Base-by-base conservation (phyloP, 108 stramenopile genomes). In the Asterionellopsis glacialis region DNA sequence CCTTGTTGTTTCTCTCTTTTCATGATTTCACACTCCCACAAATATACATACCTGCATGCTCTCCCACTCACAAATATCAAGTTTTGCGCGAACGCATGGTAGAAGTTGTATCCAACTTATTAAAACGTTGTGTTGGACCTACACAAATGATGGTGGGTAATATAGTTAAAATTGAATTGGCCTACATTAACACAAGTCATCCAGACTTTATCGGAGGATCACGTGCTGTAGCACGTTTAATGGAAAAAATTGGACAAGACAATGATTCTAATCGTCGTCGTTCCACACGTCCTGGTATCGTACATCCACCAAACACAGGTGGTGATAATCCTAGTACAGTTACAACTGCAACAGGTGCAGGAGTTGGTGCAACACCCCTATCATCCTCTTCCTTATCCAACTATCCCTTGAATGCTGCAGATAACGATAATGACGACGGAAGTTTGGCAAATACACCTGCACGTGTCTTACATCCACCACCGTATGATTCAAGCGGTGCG, bases 181-280 rank as follows among this genome's bases (percentile, higher is more conserved):
- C 96, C 10, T 97, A 97, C 70, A 90, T 99, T 63, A 99, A 99
- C 75, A 98, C 98, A 10, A 91, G 89, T 61, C 98, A 99, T 71
- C 98, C 98, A 4, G 98, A 98, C 69, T 99, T 99, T 65, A 93
- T 97, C 65, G 97, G 96, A 38, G 97, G 96, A 22, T 88, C 88
- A 52, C 59, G 77, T 13, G 97, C 96, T 18, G 95, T 96, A 28
- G 88, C 93, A 16, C 64, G 73, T 41, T 63, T 93, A 42, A 95
- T 92, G 85, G 76, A 88, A 18, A 84, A 80, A 59, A 80, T 82
- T 65, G 81, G 73, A 47, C 83, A 83, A 55, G 88, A 87, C 56
- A 79, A 67, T 51, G 57, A 55, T 24, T 45, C 44, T 25, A 50
- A 53, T 43, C 54, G 51, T 11, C 42, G 18, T 40, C 25, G 51